Conservation (phyloP, 1,284 basidiomycete species). For the Porphyrellus sp. region DNA sequence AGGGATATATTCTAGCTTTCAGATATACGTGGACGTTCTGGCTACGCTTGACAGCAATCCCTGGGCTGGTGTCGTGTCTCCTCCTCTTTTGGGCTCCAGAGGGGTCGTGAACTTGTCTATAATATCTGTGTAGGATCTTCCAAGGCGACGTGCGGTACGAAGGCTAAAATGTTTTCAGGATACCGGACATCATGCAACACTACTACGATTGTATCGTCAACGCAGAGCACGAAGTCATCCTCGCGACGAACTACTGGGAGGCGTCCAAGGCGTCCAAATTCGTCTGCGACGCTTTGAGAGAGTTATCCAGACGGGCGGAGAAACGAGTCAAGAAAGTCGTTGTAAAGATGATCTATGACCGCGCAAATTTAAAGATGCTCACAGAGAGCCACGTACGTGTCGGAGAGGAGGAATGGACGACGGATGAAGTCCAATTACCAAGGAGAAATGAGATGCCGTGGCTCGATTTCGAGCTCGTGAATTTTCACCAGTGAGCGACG, state of each 20-base stretch:
- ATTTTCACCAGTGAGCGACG: slow-evolving; percentile 39
- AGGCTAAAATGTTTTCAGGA: slow-evolving; percentile 34
- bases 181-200: slow-evolving; percentile 64
- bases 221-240: slow-evolving; percentile 57
- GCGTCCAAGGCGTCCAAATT: slow-evolving; percentile 51
- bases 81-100: slow-evolving; percentile 53
- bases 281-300: slow-evolving; percentile 51
- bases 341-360: slow-evolving; percentile 65
- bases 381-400: slow-evolving; percentile 57
- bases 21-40: slow-evolving; percentile 58
- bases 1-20: background rate
- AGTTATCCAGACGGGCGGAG: slow-evolving; percentile 50
- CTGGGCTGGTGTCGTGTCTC: slow-evolving; percentile 52
- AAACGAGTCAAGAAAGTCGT: slow-evolving; percentile 50
- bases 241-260: slow-evolving; percentile 61
- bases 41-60: slow-evolving; percentile 50
- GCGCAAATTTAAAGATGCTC: slow-evolving; percentile 58
- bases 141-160: background rate
- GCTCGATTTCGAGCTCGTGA: slow-evolving; percentile 60
- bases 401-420: slow-evolving; percentile 44
- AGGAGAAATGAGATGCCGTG: slow-evolving; percentile 56
- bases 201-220: slow-evolving; percentile 53
- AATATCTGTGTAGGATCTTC: slow-evolving; percentile 39
- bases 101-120: slow-evolving; percentile 56
- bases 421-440: slow-evolving; percentile 54